Conservation (phyloP, 805 yeast species). For the Kodamaea restingae region DNA sequence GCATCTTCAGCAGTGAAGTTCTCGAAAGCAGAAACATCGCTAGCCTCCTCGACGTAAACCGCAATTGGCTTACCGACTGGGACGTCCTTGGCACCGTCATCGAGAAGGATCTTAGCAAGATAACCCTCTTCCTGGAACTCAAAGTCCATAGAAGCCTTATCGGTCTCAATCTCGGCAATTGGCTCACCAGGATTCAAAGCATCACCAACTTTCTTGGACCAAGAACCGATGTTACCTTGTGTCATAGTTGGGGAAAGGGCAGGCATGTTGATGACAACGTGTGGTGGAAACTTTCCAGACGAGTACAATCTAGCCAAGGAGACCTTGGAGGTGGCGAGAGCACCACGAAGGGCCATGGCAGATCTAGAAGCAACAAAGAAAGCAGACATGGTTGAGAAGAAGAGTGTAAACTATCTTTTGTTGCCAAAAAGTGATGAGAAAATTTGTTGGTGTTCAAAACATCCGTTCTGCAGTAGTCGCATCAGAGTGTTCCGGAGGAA, state of each 20-base stretch:
- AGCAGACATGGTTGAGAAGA: slow-evolving; percentile 27
- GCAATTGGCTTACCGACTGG: slow-evolving; percentile 96
- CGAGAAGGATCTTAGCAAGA: slow-evolving; percentile 81
- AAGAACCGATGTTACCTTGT: slow-evolving; percentile 83
- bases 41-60: slow-evolving; percentile 85
- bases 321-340: slow-evolving; percentile 16
- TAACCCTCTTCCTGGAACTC: slow-evolving; percentile 97
- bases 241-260: slow-evolving; percentile 99
- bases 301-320: slow-evolving; percentile 39
- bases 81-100: slow-evolving; percentile 81
- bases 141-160: slow-evolving; percentile 96
- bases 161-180: slow-evolving; percentile 95
- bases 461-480: slow-evolving; percentile 7
- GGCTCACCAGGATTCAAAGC: slow-evolving; percentile 86
- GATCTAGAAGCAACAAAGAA: slow-evolving; percentile 34
- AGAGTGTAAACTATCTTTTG: slow-evolving; percentile 6
- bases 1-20: slow-evolving; percentile 83
- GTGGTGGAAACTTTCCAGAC: slow-evolving; percentile 62
- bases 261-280: slow-evolving; percentile 93
- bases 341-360: slow-evolving; percentile 23
- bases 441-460: slow-evolving; percentile 8
- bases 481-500: slow-evolving; percentile 7
- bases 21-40: slow-evolving; percentile 83
- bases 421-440: slow-evolving; percentile 9
- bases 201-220: slow-evolving; percentile 92